Evolutionary conservation across 139 green algal species (phyloP).

Genomic region (Marvania coccoides): DNA sequence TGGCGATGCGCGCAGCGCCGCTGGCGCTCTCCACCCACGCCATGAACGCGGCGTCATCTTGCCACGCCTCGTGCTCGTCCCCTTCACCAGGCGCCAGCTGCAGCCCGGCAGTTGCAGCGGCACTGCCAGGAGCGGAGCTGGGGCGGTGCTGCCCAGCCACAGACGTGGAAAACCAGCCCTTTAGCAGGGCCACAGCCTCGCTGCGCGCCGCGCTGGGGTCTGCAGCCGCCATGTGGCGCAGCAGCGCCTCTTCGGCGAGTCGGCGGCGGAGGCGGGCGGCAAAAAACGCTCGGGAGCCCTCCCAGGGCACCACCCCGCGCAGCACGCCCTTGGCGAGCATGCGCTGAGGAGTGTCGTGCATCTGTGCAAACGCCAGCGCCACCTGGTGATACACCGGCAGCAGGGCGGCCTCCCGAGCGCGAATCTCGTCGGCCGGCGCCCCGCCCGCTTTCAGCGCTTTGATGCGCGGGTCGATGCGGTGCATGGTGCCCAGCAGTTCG

Average conservation of each 20-base stretch:
- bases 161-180: conserved; percentile 27
- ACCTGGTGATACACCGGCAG: conserved; percentile 82
- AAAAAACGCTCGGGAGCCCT: conserved; percentile 74
- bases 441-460: conserved; percentile 25
- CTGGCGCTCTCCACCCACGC: conserved; percentile 54
- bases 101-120: background rate
- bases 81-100: background rate
- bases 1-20: conserved; percentile 46
- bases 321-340: conserved; percentile 92
- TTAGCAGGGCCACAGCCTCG: conserved; percentile 22
- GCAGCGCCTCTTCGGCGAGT: conserved; percentile 58
- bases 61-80: conserved; percentile 8
- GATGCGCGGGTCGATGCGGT: conserved; percentile 76
- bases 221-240: conserved; percentile 42
- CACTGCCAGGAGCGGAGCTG: background rate
- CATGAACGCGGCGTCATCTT: conserved; percentile 54
- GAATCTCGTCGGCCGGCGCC: conserved; percentile 32
- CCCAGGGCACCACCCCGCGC: conserved; percentile 79
- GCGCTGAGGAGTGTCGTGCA: conserved; percentile 93
- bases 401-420: conserved; percentile 60
- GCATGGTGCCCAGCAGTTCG: conserved; percentile 82
- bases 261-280: conserved; percentile 63
- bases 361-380: conserved; percentile 81
- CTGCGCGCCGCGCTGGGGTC: conserved; percentile 11
- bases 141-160: background rate